Base-by-base conservation (phyloP, 306 rosid genomes). In the Gillenia trifoliata region DNA sequence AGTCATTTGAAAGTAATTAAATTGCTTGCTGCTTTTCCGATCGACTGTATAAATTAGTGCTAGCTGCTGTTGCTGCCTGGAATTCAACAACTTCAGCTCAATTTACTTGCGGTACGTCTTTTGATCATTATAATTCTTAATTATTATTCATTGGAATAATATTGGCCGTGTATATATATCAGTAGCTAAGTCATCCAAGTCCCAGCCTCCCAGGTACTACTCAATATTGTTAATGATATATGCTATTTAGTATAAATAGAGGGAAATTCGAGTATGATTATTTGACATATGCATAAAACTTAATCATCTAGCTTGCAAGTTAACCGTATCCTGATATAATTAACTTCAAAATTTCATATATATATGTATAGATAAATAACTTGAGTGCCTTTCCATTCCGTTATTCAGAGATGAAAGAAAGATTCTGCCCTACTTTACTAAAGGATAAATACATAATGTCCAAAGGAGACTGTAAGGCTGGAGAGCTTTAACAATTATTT, bases 81-180 rank as follows among this genome's bases (percentile, higher is more conserved):
- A 70, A 30, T 72, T 13, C 73, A 69, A 31, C 79, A 45, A 45
- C 52, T 45, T 15, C 52, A 30, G 49, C 56, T 50, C 75, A 74
- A 67, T 66, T 64, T 78, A 40, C 68, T 68, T 68, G 83, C 67
- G 85, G 83, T 79, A 76, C 28, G 66, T 72, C 11, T 11, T 29
- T 64, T 23, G 4, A 22, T 61, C 20, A 15, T 45, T 45, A 45
- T 45, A 4, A 13, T 15, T 45, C 52, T 49, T 62, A 8, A 15
- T 74, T 30, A 54, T n/a, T 11, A 12, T 55, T 38, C 23, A 61
- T 20, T 17, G 20, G 11, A 62, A 30, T 30, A 15, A 30, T 25
- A 11, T 45, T 45, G 20, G 20, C 19, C 64, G 3, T 23, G 1
- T 59, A 2, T 59, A 3, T 10, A 9, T 10, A 13, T 55, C 11